A percentile compares a stretch with the other conserved stretches of the same genome.
Conservation (phyloP, 495 filamentous ascomycete genomes). For the Massariosphaeria phaeospora region DNA sequence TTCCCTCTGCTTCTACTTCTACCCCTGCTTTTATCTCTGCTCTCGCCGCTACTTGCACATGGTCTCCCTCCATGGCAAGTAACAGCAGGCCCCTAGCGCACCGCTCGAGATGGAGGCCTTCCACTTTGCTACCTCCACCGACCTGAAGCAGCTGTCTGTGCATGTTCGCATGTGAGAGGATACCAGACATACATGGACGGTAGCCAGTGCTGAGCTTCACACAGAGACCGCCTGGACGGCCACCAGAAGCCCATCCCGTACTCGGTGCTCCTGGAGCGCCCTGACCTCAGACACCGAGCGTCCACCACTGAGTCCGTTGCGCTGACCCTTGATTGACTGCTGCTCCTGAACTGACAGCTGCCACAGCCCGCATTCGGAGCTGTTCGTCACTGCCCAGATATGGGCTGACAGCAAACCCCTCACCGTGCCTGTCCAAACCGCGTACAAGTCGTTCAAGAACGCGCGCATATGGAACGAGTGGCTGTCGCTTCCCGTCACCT, state of each 20-base stretch:
- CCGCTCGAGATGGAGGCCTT: slow-evolving; percentile 73
- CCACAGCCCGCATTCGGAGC: slow-evolving; percentile 62
- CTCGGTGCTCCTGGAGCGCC: slow-evolving; percentile 69
- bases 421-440: slow-evolving; percentile 84
- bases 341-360: not conserved
- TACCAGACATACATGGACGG: too few species aligned
- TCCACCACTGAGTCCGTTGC: slow-evolving; percentile 58
- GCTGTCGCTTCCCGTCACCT: slow-evolving; percentile 78
- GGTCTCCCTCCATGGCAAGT: slow-evolving; percentile 9
- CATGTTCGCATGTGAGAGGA: slow-evolving; percentile 75
- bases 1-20: not conserved
- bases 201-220: slow-evolving; percentile 12
- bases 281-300: slow-evolving; percentile 77
- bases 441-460: slow-evolving; percentile 81
- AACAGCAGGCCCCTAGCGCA: not conserved
- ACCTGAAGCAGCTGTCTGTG: slow-evolving; percentile 64
- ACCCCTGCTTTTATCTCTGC: not conserved
- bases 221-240: slow-evolving; percentile 75
- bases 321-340: not conserved
- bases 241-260: slow-evolving; percentile 71
- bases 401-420: slow-evolving; percentile 96
- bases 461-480: slow-evolving; percentile 91
- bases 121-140: slow-evolving; percentile 82
- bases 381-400: slow-evolving; percentile 86
- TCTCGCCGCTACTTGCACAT: not conserved